Conservation (phyloP, 257 asterid species). For the Lycium ferocissimum region DNA sequence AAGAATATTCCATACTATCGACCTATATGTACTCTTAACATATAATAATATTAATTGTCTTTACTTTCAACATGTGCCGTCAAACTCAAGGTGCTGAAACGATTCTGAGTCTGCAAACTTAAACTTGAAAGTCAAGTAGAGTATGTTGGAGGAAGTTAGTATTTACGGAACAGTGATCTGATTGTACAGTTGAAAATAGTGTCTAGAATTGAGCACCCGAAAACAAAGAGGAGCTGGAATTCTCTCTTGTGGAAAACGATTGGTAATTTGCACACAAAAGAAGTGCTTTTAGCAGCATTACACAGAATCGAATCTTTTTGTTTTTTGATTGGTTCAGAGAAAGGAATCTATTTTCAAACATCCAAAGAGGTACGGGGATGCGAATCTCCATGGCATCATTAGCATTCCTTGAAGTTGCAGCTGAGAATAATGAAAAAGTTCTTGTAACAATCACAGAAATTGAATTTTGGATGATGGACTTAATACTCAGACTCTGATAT, state of each 20-base stretch:
- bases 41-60: not conserved
- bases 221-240: not conserved
- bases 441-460: not conserved
- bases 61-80: not conserved
- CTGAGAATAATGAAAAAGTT: not conserved
- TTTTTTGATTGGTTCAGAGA: not conserved
- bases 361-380: not conserved
- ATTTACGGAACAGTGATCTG: not conserved
- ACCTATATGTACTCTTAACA: not conserved
- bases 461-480: not conserved
- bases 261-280: not conserved
- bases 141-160: not conserved
- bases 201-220: not conserved
- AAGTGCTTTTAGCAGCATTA: not conserved
- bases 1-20: not conserved
- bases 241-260: not conserved
- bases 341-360: not conserved
- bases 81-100: not conserved
- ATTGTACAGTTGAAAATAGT: not conserved
- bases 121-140: not conserved
- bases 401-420: not conserved
- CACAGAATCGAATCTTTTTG: not conserved
- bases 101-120: not conserved
- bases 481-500: not conserved
- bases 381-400: not conserved